phyloP scores from a whole-genome alignment of 495 filamentous ascomycete species.

The Venustampulla echinocandica region DNA sequence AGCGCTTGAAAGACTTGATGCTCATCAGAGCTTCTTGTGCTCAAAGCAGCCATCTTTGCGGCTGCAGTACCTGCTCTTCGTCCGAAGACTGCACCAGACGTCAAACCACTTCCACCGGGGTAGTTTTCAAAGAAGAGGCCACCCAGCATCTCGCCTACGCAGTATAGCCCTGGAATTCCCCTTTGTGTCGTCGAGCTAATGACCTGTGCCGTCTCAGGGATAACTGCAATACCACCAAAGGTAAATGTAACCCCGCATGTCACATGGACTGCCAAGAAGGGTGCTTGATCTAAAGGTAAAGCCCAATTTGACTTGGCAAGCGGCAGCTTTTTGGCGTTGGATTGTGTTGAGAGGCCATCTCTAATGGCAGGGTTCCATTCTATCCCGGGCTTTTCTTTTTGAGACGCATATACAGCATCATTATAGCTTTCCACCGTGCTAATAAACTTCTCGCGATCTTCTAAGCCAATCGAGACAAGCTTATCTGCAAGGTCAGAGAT shows the following conservation, averaged over 20 bases:
- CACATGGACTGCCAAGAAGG: constrained; percentile 52
- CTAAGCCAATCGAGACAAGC: constrained; percentile 34
- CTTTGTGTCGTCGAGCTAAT: constrained; percentile 33
- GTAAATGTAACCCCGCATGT: constrained; percentile 56
- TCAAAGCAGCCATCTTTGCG: constrained; percentile 33
- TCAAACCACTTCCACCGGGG: constrained; percentile 55
- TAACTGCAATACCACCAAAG: constrained; percentile 50
- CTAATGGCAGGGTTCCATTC: constrained; percentile 46
- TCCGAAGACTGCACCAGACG: constrained; percentile 49
- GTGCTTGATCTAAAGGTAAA: constrained; percentile 40
- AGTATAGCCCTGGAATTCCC: constrained; percentile 43
- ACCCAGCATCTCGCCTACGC: constrained; percentile 54
- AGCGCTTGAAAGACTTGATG: no score
- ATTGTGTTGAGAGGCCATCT: constrained; percentile 50
- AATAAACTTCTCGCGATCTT: constrained; percentile 33
- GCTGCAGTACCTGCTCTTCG: constrained; percentile 34
- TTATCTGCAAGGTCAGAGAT: constrained; percentile 46
- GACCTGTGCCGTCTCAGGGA: constrained; percentile 37
- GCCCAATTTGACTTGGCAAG: constrained; percentile 59
- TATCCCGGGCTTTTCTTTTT: constrained; percentile 28
- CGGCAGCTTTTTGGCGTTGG: constrained; percentile 23
- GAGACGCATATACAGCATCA: constrained; percentile 33
- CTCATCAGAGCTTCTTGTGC: no score
- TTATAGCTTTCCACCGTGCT: constrained; percentile 45
- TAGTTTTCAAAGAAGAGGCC: constrained; percentile 58